Conservation (phyloP, 2,329 filamentous ascomycete genomes). For the Cadophora gregata region DNA sequence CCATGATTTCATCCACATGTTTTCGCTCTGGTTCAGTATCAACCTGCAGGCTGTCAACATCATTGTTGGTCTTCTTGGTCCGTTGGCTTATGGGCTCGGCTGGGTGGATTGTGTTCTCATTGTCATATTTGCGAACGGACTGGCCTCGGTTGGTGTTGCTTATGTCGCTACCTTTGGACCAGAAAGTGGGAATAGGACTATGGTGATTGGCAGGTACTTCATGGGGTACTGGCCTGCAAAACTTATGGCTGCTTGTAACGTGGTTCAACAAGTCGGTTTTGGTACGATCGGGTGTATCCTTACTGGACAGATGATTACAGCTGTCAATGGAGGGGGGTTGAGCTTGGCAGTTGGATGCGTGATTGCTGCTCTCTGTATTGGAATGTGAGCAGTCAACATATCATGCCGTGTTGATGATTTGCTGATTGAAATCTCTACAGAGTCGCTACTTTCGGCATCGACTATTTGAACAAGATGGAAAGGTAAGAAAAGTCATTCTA, state of each 20-base stretch:
- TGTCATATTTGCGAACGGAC: constrained; percentile 59
- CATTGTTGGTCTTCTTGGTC: constrained; percentile 65
- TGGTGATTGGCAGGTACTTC: constrained; percentile 62
- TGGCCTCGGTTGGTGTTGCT: constrained; percentile 58
- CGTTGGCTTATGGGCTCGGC: constrained; percentile 60
- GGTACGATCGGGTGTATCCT: constrained; percentile 68
- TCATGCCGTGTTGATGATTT: neutral
- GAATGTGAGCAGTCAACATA: constrained; percentile 51
- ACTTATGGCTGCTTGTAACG: constrained; percentile 65
- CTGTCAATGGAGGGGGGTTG: constrained; percentile 62
- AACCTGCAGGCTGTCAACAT: constrained; percentile 67
- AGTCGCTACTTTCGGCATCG: constrained; percentile 67
- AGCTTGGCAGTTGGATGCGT: constrained; percentile 70
- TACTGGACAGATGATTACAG: constrained; percentile 70
- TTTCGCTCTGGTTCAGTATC: constrained; percentile 64
- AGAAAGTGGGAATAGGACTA: constrained; percentile 63
- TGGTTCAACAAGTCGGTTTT: constrained; percentile 66
- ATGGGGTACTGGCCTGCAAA: constrained; percentile 71
- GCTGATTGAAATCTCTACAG: neutral
- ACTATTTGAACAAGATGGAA: constrained; percentile 70
- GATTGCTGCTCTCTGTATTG: constrained; percentile 65
- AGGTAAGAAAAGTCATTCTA: constrained; percentile 47
- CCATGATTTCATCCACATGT: constrained; percentile 59
- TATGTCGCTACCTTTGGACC: constrained; percentile 69
- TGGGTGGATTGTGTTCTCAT: constrained; percentile 61